These are phyloP conservation scores for Ogataea methylovora DNA, from an alignment of 805 yeast species.

Conservation along the genomic window DNA sequence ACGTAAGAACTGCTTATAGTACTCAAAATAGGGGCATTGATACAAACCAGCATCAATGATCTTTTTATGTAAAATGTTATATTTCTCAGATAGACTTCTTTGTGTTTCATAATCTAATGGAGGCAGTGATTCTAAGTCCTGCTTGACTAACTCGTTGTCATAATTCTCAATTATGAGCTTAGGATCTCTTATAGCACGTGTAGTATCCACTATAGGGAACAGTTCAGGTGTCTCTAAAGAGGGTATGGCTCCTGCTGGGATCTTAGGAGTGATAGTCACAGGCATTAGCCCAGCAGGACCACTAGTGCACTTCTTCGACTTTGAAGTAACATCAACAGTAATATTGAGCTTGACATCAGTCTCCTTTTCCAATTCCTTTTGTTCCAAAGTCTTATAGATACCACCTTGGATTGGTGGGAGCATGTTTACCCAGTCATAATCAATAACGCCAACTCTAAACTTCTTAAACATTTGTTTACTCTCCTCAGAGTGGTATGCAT, in stretches of 20 bases:
- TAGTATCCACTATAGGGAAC: conserved; percentile 24
- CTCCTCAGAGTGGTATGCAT: conserved; percentile 66
- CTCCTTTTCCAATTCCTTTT: conserved; percentile 8
- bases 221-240: conserved; percentile 27
- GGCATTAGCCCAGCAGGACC: conserved; percentile 33
- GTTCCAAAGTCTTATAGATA: conserved; percentile 26
- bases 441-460: conserved; percentile 61
- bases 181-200: conserved; percentile 44
- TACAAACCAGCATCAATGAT: conserved; percentile 56
- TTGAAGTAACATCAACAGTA: conserved; percentile 6
- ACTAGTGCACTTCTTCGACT: conserved; percentile 2
- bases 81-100: conserved; percentile 42
- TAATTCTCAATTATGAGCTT: conserved; percentile 43
- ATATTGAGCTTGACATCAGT: conserved; percentile 1
- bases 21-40: conserved; percentile 66
- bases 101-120: conserved; percentile 65
- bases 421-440: conserved; percentile 62
- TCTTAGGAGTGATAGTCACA: conserved; percentile 38
- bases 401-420: conserved; percentile 91
- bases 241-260: conserved; percentile 41
- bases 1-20: conserved; percentile 61
- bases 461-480: conserved; percentile 43
- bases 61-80: conserved; percentile 49
- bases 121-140: conserved; percentile 56
- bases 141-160: conserved; percentile 46